Percentiles rank a stretch among this genome's conserved stretches.
Conservation (phyloP, 2,329 filamentous ascomycete species). For the Verticillium zaregamsianum region DNA sequence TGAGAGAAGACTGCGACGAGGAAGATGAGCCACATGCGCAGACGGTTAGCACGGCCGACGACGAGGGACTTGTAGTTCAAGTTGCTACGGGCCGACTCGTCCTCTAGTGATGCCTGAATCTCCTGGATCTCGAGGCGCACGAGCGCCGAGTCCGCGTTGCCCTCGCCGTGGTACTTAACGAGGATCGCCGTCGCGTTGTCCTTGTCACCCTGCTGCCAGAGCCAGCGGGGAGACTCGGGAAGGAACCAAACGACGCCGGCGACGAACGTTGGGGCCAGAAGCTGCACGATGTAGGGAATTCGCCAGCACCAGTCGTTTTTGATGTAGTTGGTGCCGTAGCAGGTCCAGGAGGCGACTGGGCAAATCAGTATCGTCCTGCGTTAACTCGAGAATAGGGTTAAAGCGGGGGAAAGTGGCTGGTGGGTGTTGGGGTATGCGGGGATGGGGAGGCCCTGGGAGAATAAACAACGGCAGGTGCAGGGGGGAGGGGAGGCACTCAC, state of each 20-base stretch:
- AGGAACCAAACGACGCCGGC: conserved; percentile 39
- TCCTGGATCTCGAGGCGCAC: conserved; percentile 36
- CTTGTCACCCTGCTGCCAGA: conserved; percentile 29
- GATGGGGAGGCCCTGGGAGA: too few relatives aligned
- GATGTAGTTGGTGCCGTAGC: conserved; percentile 39
- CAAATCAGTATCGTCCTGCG: too few relatives aligned
- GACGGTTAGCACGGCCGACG: conserved; percentile 41
- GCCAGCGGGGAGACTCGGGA: conserved; percentile 42
- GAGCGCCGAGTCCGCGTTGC: conserved; percentile 27
- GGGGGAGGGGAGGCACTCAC: too few relatives aligned
- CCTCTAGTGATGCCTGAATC: conserved; percentile 38
- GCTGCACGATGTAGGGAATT: conserved; percentile 39
- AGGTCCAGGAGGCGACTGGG: conserved; percentile 38
- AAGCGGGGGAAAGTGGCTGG: too few relatives aligned
- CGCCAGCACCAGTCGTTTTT: conserved; percentile 44
- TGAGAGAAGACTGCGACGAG: conserved; percentile 45
- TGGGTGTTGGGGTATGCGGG: neutral
- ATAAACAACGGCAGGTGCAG: too few relatives aligned
- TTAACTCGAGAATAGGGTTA: too few relatives aligned
- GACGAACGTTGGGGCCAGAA: conserved; percentile 35
- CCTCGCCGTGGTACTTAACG: conserved; percentile 36
- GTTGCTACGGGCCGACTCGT: conserved; percentile 25
- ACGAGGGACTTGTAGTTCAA: conserved; percentile 41
- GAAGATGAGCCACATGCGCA: conserved; percentile 40
- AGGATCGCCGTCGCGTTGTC: conserved; percentile 24